phyloP scores from a whole-genome alignment of 345 rosid species.

The Eucalyptus dawsonii region DNA sequence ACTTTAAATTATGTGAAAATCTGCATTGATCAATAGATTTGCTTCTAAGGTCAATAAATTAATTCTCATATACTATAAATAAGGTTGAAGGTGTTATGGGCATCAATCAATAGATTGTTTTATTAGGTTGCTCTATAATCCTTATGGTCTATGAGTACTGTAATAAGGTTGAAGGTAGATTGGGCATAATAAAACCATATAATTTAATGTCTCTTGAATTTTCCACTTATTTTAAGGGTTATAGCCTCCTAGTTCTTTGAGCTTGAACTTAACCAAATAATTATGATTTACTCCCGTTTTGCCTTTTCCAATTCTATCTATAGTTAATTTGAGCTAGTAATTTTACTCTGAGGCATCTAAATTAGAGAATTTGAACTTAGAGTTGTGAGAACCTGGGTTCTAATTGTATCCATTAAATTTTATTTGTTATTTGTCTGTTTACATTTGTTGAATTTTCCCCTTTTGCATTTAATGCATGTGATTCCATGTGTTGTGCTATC shows the following conservation, averaged over 20 bases:
- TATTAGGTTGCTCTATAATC: background rate
- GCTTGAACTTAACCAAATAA: background rate
- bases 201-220: background rate
- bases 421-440: background rate
- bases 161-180: background rate
- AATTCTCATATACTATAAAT: background rate
- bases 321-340: background rate
- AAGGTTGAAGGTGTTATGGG: background rate
- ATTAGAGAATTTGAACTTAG: background rate
- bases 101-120: background rate
- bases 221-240: background rate
- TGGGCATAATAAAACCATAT: background rate
- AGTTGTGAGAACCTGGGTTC: background rate
- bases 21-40: background rate
- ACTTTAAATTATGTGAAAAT: background rate
- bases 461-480: conserved; percentile 29
- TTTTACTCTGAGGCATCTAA: background rate
- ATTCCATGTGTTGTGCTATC: conserved; percentile 73
- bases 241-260: background rate
- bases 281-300: background rate
- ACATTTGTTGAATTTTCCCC: background rate
- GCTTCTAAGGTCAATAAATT: background rate
- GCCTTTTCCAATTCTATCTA: background rate
- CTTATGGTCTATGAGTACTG: background rate
- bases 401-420: background rate